A percentile compares a stretch with the other conserved stretches of the same genome.
Evolutionary conservation across 2,329 filamentous ascomycete species (phyloP).

Genomic region (Diplodia sapinea): DNA sequence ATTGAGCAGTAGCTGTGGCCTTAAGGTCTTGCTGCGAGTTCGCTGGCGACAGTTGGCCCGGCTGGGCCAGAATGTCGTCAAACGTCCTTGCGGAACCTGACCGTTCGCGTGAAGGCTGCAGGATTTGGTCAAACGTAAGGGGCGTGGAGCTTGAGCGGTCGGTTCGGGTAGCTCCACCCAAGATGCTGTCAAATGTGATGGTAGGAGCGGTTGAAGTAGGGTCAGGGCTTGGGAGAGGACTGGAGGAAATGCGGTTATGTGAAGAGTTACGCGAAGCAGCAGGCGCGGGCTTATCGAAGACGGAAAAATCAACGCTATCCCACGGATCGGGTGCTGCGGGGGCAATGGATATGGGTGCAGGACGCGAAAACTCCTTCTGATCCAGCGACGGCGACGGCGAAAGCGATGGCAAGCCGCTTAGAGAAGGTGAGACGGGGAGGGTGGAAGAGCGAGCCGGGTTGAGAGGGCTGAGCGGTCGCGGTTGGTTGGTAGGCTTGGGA

Average conservation of each 20-base stretch:
- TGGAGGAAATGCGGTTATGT: constrained; percentile 22
- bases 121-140: constrained; percentile 28
- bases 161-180: constrained; percentile 32
- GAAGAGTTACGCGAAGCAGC: neutral
- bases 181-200: constrained; percentile 24
- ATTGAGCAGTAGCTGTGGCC: neutral
- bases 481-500: neutral
- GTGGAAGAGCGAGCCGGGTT: constrained; percentile 25
- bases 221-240: constrained; percentile 5
- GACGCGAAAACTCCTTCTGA: neutral
- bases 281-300: constrained; percentile 37
- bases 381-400: neutral
- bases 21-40: neutral
- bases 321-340: constrained; percentile 36
- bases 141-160: constrained; percentile 20
- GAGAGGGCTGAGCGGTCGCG: constrained; percentile 14
- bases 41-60: neutral
- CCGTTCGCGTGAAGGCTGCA: constrained; percentile 4
- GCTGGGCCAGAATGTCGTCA: constrained; percentile 20
- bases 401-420: neutral
- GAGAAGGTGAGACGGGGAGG: constrained; percentile 8
- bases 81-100: constrained; percentile 23
- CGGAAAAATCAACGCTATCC: constrained; percentile 36
- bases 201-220: constrained; percentile 11
- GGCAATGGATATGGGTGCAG: neutral